Evolutionary conservation across 768 basidiomycete genomes (phyloP), one percentile per base, ranked within the genome.

Genomic region (Rhizopogon vesiculosus): DNA sequence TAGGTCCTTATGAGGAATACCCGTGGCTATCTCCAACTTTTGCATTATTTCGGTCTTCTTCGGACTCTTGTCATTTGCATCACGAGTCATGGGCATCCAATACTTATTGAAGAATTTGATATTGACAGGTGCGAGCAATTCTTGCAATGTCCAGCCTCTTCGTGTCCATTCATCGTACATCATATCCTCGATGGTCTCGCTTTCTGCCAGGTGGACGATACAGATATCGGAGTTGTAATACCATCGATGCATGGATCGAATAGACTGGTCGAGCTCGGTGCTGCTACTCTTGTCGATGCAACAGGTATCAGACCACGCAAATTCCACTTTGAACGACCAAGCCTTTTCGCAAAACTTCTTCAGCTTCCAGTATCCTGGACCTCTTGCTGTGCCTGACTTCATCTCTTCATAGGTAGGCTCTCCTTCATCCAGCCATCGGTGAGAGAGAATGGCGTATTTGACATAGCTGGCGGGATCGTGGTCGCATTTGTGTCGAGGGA

Each of bases 261-360:
- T 3, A 0, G 31, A 33, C 31, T 33, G 31, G 31, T 33, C 31
- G 31, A 33, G 31, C 31, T 33, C 31, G 31, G 8, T 33, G 1
- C 31, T 33, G 31, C 31, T 33, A 1, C 25, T 25, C 25, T 25
- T 25, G 25, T 25, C 25, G 25, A 25, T 50, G 58, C 69, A 41
- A 61, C 57, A 66, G 56, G 43, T 65, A 61, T 12, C 61, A 60
- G 12, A 64, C 31, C 9, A 33, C 9, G 31, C 31, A 33, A 33
- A 33, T 7, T 33, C 31, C 6, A 33, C 31, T 25, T 25, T 25
- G 25, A 58, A 67, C 13, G 29, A 13, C 19, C 61, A 18, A 25
- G 67, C 67, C 39, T 62, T 69, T 13, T 69, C 62, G 25, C 66
- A 67, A 35, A 67, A 69, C 42, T 57, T 62, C 53, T 54, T 31